Percentiles rank a stretch among this genome's conserved stretches.
These are phyloP conservation scores for Myrica gale DNA, from an alignment of 306 rosid species.

Conservation along the genomic window DNA sequence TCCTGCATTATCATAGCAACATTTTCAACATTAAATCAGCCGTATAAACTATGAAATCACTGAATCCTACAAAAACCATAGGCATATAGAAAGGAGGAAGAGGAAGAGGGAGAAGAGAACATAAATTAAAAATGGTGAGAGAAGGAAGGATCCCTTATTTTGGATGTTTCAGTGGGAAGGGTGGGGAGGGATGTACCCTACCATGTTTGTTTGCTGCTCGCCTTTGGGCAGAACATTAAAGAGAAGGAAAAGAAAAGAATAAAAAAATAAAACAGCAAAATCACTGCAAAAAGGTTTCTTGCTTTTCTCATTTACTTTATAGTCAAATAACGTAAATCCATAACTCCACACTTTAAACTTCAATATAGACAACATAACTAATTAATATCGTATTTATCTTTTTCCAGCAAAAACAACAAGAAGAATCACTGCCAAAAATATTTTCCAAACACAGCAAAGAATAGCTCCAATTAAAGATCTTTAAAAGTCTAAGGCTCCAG, in stretches of 20 bases:
- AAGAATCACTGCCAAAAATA: conserved; percentile 4
- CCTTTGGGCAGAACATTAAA: too few species aligned
- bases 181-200: too few species aligned
- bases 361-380: background rate
- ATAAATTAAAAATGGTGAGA: background rate
- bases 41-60: conserved; percentile 1
- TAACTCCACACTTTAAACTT: background rate
- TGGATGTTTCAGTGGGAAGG: background rate
- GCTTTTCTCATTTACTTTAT: background rate
- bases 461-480: conserved; percentile 17
- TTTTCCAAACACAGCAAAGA: conserved; percentile 7
- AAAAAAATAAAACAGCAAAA: background rate
- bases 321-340: background rate
- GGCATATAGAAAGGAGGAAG: background rate
- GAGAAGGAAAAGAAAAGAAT: background rate
- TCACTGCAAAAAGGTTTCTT: background rate
- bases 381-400: background rate
- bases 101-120: background rate
- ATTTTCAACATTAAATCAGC: conserved; percentile 22
- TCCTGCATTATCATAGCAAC: conserved; percentile 51
- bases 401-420: background rate
- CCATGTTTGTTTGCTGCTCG: too few species aligned
- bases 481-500: conserved; percentile 16
- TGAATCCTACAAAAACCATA: background rate
- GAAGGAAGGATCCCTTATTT: background rate